Percentiles rank a stretch among this genome's conserved stretches.
These are phyloP conservation scores for Daldinia grandis DNA, from an alignment of 495 filamentous ascomycete species.

Conservation along the genomic window DNA sequence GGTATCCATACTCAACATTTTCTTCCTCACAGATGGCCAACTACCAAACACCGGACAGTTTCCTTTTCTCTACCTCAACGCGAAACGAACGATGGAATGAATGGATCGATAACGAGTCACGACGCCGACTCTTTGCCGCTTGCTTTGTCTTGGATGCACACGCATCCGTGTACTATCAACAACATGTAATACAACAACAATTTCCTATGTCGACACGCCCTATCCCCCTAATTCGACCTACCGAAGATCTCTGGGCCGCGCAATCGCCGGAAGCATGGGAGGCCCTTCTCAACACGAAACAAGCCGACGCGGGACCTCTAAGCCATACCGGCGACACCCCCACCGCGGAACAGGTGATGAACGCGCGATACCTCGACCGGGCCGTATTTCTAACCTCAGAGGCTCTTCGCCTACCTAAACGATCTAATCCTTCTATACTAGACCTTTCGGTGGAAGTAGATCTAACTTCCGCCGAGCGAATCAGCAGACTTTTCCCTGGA, in stretches of 20 bases:
- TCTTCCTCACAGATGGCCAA: conserved; percentile 53
- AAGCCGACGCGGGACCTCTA: conserved; percentile 36
- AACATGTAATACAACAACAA: conserved; percentile 42
- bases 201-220: conserved; percentile 42
- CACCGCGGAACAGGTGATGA: conserved; percentile 43
- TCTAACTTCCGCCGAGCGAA: conserved; percentile 45
- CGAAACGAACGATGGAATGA: conserved; percentile 52
- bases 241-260: conserved; percentile 52
- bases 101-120: conserved; percentile 59
- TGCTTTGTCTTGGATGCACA: conserved; percentile 63
- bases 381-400: conserved; percentile 50
- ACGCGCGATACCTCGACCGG: conserved; percentile 45
- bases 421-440: conserved; percentile 43
- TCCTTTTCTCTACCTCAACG: conserved; percentile 35
- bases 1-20: conserved; percentile 57
- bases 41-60: conserved; percentile 43
- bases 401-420: conserved; percentile 50
- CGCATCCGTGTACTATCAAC: conserved; percentile 58
- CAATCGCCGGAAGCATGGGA: conserved; percentile 50
- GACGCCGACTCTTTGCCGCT: conserved; percentile 57
- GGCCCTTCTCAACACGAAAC: conserved; percentile 35
- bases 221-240: conserved; percentile 51
- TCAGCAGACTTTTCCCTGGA: conserved; percentile 49
- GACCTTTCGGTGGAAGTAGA: conserved; percentile 43
- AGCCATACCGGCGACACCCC: conserved; percentile 44